phyloP scores from a whole-genome alignment of 331 rosid species.

The Pyrus hybrid region DNA sequence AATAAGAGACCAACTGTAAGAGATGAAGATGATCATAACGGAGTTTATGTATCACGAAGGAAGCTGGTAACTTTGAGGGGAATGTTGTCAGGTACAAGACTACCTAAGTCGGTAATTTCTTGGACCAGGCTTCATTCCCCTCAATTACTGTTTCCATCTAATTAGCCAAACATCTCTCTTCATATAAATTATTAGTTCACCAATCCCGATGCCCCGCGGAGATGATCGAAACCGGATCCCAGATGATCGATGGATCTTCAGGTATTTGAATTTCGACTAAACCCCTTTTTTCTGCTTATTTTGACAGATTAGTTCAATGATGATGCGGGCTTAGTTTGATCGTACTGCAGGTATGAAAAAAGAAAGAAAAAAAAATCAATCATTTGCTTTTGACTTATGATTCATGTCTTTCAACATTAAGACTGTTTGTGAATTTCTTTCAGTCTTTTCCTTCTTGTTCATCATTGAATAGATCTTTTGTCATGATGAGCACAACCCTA shows the following conservation, averaged over 20 bases:
- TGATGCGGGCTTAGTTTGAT: constrained; percentile 7
- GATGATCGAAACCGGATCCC: too few species aligned
- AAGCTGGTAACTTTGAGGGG: constrained; percentile 61
- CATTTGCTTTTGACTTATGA: constrained; percentile 20
- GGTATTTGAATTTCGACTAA: constrained; percentile 16
- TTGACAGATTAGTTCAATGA: constrained; percentile 31
- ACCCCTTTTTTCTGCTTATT: background rate
- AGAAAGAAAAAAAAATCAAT: constrained; percentile 4
- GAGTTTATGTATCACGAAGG: constrained; percentile 7
- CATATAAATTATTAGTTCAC: background rate
- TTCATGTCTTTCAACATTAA: constrained; percentile 9
- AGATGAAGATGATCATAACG: background rate
- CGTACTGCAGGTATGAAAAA: background rate
- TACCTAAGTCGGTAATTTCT: background rate
- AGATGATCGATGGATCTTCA: background rate
- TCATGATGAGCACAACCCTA: background rate
- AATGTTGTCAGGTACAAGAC: constrained; percentile 61
- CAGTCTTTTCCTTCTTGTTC: constrained; percentile 2
- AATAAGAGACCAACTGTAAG: background rate
- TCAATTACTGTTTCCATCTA: constrained; percentile 56
- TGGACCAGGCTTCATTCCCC: constrained; percentile 99
- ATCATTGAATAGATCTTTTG: constrained; percentile 22
- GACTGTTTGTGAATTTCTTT: constrained; percentile 1
- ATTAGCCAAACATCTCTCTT: background rate
- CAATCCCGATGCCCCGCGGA: background rate